These are phyloP conservation scores for Malassezia pachydermatis DNA, from an alignment of 1,284 basidiomycete species.

Conservation along the genomic window DNA sequence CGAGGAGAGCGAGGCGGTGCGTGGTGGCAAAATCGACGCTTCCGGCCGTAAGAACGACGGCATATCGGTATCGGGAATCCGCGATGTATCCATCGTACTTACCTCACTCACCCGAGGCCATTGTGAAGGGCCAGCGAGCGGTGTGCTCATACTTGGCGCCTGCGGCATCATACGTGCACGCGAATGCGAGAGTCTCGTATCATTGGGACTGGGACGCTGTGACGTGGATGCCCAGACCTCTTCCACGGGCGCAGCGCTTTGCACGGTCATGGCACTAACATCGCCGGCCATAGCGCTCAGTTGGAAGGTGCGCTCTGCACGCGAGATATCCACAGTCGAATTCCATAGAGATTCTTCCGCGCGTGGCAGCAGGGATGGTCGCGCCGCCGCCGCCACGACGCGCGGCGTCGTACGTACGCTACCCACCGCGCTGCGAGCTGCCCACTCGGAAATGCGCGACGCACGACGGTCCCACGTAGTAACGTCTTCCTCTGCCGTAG, in stretches of 20 bases:
- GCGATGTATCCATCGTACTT: not conserved
- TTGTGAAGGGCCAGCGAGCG: not conserved
- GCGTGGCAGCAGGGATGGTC: constrained; percentile 10
- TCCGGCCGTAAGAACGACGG: constrained; percentile 2
- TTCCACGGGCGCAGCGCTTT: no score
- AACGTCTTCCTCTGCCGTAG: not conserved
- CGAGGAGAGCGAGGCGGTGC: not conserved
- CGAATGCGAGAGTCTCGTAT: no score
- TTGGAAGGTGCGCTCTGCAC: constrained; percentile 28
- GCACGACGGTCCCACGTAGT: constrained; percentile 4
- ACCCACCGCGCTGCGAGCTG: constrained; percentile 14
- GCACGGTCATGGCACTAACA: constrained; percentile 7
- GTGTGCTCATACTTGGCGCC: not conserved
- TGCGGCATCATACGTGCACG: no score
- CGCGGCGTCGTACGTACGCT: not conserved
- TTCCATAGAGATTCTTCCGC: constrained; percentile 16
- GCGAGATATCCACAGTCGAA: constrained; percentile 21
- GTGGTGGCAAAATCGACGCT: not conserved
- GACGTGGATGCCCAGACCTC: no score
- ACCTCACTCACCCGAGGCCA: not conserved
- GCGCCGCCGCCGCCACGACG: not conserved
- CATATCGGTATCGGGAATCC: constrained; percentile 3
- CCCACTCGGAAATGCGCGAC: constrained; percentile 21
- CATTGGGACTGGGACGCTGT: no score
- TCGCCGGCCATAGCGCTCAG: constrained; percentile 32